Conservation (phyloP, 2,329 filamentous ascomycete genomes). For the Fusarium chaquense region DNA sequence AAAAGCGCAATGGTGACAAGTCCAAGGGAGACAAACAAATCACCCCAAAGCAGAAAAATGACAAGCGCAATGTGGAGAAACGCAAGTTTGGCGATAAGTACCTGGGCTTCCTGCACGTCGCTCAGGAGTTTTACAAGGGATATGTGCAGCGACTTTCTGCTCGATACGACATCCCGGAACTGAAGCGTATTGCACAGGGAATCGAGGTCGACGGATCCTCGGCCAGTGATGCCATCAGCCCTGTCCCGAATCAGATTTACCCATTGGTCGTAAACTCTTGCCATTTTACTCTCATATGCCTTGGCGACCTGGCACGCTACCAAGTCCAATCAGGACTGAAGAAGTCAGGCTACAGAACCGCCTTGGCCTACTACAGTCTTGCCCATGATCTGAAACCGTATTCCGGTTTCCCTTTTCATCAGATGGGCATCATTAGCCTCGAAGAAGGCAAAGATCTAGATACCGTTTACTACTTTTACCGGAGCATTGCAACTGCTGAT, state of each 20-base stretch:
- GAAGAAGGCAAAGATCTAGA: slow-evolving; percentile 84
- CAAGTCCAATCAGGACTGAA: slow-evolving; percentile 79
- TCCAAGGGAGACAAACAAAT: slow-evolving; percentile 43
- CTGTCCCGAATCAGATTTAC: slow-evolving; percentile 63
- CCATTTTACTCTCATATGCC: slow-evolving; percentile 83
- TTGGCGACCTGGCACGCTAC: slow-evolving; percentile 93
- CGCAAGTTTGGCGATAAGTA: slow-evolving; percentile 87
- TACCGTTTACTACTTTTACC: slow-evolving; percentile 90
- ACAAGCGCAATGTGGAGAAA: slow-evolving; percentile 64
- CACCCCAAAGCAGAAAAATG: slow-evolving; percentile 41
- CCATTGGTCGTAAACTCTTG: slow-evolving; percentile 77
- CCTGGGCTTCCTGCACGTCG: slow-evolving; percentile 84
- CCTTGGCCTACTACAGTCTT: slow-evolving; percentile 85
- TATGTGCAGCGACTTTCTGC: slow-evolving; percentile 82
- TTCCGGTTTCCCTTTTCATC: slow-evolving; percentile 87
- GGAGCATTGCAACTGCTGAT: slow-evolving; percentile 78
- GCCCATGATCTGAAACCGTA: slow-evolving; percentile 82
- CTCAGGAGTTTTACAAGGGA: slow-evolving; percentile 88
- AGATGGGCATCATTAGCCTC: slow-evolving; percentile 87
- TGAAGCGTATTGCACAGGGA: slow-evolving; percentile 58
- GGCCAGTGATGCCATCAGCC: slow-evolving; percentile 55
- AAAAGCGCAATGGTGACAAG: slow-evolving; percentile 45
- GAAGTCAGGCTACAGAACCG: slow-evolving; percentile 80
- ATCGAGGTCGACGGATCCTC: slow-evolving; percentile 54
- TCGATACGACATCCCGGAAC: slow-evolving; percentile 66